Base-by-base conservation (phyloP, 164 flowering plant species). In the Buxus sempervirens region DNA sequence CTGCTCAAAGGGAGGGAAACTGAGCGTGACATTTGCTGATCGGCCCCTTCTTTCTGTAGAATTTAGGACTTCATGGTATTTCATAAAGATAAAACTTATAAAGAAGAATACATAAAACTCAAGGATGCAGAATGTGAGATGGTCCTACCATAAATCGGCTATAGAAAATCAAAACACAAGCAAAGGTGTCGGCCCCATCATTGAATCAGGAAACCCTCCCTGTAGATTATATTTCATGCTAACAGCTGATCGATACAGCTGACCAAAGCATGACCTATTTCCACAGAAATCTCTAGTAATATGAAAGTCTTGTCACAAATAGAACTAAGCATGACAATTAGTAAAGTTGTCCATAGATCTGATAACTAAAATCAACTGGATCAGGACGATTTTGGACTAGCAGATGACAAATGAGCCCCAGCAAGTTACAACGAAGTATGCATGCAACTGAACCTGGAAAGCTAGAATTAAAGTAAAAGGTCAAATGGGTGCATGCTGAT, bases 1-100 rank as follows among this genome's bases (percentile, higher is more conserved):
- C 16, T 78, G n/a, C 84, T 49, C 49, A 57, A 82, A 32, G 94
- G 94, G 24, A 87, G 88, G 28, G 94, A 89, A n/a, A 49, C 84
- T 45, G 94, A 89, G 32, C 94, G 91, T 64, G 78, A 87, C 51
- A 89, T 83, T 9, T 83, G 75, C 28, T 19, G 38, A 26, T 38
- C 74, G 54, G 59, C 22, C 64, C 69, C 80, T 66, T 69, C 77
- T 79, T 78, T 85, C 93, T 88, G 86, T 54, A 56, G 70, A 79
- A 51, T 24, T 25, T 7, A 58, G 19, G 36, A 25, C 21, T 53
- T 21, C 1, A 21, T 53, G 19, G 12, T 6, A 53, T 18, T n/a
- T 53, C 7, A 18, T 16, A 5, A 2, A 20, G n/a, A 53, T 2
- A 20, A 53, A 53, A 53, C 7, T 53, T 53, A 20, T 53, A 3